Percentiles rank a stretch among this genome's conserved stretches.
Evolutionary conservation across 768 basidiomycete genomes (phyloP).

Genomic region (Sarcodon aspratus): DNA sequence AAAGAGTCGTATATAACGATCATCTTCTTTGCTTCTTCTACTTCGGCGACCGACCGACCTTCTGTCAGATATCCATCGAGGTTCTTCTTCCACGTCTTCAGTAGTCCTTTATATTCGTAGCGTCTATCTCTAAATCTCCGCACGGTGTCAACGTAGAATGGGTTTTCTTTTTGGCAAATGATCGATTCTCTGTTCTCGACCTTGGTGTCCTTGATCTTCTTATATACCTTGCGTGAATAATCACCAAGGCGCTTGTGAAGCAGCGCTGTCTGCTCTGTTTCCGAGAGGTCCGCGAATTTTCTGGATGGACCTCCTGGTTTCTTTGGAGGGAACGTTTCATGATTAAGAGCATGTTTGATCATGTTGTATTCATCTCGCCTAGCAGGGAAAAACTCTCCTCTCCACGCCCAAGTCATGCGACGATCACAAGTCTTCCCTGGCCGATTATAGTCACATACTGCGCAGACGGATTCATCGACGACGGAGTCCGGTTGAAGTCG

Average conservation of each 20-base stretch:
- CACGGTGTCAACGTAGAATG: constrained; percentile 98
- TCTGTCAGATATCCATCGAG: constrained; percentile 65
- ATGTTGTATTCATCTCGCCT: constrained; percentile 97
- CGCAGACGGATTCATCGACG: constrained; percentile 92
- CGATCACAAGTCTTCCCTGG: constrained; percentile 94
- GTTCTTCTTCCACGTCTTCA: constrained; percentile 99
- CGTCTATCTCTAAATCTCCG: constrained; percentile 93
- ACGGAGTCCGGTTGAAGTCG: constrained; percentile 97
- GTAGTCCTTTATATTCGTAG: constrained; percentile 97
- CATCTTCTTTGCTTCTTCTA: constrained; percentile 98
- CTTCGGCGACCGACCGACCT: constrained; percentile 67
- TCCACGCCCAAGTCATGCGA: constrained; percentile 94
- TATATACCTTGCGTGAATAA: constrained; percentile 97
- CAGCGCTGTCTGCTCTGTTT: constrained; percentile 81
- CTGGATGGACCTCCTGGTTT: constrained; percentile 62
- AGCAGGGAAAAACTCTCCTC: constrained; percentile 97
- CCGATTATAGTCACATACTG: constrained; percentile 96
- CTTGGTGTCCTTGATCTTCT: constrained; percentile 95
- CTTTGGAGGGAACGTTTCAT: constrained; percentile 84
- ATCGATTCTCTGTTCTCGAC: constrained; percentile 90
- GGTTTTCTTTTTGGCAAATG: constrained; percentile 95
- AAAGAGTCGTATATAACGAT: constrained; percentile 97
- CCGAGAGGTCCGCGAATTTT: constrained; percentile 72
- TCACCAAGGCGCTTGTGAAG: constrained; percentile 96
- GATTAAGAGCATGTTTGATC: constrained; percentile 94